Conservation (phyloP, 371 early-diverging fungal genomes). For the Entomophthora muscae region DNA sequence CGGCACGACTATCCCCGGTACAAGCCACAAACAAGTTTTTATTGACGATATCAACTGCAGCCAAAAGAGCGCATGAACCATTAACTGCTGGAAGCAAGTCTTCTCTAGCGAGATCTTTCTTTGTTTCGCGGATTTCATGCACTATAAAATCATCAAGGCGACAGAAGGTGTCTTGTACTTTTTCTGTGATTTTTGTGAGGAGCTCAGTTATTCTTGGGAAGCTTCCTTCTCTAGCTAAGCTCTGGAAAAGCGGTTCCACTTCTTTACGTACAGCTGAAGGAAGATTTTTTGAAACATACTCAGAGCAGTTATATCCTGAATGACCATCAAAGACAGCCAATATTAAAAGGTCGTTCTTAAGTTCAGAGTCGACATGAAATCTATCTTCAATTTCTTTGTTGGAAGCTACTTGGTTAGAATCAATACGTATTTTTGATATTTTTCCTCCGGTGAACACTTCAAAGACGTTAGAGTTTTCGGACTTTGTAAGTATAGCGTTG, state of each 20-base stretch:
- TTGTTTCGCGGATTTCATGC: constrained; percentile 15
- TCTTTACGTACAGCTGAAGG: constrained; percentile 12
- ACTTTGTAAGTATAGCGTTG: not conserved
- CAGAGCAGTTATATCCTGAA: constrained; percentile 29
- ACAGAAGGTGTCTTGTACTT: constrained; percentile 20
- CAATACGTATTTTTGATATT: not conserved
- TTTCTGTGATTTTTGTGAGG: constrained; percentile 22
- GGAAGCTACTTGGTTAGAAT: constrained; percentile 29
- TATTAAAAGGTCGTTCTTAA: constrained; percentile 17
- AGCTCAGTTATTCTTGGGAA: not conserved
- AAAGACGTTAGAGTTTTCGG: not conserved
- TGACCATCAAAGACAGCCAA: constrained; percentile 47
- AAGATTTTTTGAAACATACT: constrained; percentile 22
- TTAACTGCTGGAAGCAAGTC: constrained; percentile 32
- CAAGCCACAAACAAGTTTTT: constrained; percentile 53
- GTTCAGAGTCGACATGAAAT: constrained; percentile 13
- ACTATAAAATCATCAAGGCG: constrained; percentile 36
- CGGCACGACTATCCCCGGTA: constrained; percentile 55
- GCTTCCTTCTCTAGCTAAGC: not conserved
- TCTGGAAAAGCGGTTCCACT: constrained; percentile 13
- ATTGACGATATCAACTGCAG: constrained; percentile 40
- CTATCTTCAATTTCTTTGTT: constrained; percentile 38
- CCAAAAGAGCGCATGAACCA: constrained; percentile 63
- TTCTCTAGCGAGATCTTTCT: constrained; percentile 19
- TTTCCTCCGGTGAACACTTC: not conserved